phyloP scores from a whole-genome alignment of 2,329 filamentous ascomycete genomes.

The Polychaeton citri region DNA sequence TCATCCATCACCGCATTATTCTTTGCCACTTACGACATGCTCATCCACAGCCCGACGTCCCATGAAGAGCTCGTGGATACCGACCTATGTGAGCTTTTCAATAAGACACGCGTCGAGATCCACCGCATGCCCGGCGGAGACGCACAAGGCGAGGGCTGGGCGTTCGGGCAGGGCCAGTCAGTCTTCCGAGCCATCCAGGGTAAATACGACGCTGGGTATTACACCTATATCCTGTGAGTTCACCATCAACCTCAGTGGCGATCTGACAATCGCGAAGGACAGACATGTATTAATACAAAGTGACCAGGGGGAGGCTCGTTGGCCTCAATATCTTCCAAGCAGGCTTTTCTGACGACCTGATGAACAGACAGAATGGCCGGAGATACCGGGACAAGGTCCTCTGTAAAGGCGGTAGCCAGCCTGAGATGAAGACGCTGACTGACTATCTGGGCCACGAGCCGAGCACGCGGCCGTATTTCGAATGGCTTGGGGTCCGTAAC shows the following conservation, averaged over 20 bases:
- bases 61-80: constrained; percentile 2
- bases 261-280: background rate
- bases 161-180: constrained; percentile 1
- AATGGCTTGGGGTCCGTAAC: background rate
- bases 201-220: constrained; percentile 2
- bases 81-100: constrained; percentile 1
- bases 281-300: background rate
- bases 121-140: constrained; percentile 1
- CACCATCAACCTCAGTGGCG: background rate
- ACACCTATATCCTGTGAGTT: constrained; percentile 1
- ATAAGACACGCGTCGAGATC: constrained; percentile 1
- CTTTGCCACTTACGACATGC: constrained; percentile 4
- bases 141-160: constrained; percentile 3
- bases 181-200: constrained; percentile 3
- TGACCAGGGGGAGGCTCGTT: background rate
- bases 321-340: constrained; percentile 2
- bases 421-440: constrained; percentile 3
- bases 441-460: constrained; percentile 2
- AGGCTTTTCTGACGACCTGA: constrained; percentile 2
- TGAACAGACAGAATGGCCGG: constrained; percentile 2
- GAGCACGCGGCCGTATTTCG: background rate
- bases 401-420: constrained; percentile 1
- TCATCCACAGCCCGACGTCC: constrained; percentile 1
- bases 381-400: constrained; percentile 3
- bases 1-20: background rate